Evolutionary conservation across 306 rosid species (phyloP).

Genomic region (Medicago truncatula): MtrunA17r5.0-ANR NC_053049.1:28689001-28689500

Average conservation of each 20-base stretch:
- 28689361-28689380: not conserved
- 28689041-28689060: not conserved
- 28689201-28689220: not conserved
- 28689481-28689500: not conserved
- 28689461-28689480: not conserved
- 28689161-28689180: not conserved
- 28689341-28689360: not conserved
- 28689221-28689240: slow-evolving; percentile 2
- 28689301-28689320: not conserved
- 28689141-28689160: not conserved
- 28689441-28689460: not conserved
- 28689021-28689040: too few species aligned
- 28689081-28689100: not conserved
- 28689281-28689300: too few species aligned
- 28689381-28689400: not conserved
- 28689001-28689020: too few species aligned
- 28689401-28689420: not conserved
- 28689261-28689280: not conserved
- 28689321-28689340: not conserved
- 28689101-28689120: not conserved
- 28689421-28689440: not conserved
- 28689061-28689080: not conserved
- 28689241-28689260: not conserved
- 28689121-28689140: slow-evolving; percentile 1
- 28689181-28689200: not conserved